Evolutionary conservation across 2,329 filamentous ascomycete species (phyloP).

Genomic region (Curvularia verruculosa): DNA sequence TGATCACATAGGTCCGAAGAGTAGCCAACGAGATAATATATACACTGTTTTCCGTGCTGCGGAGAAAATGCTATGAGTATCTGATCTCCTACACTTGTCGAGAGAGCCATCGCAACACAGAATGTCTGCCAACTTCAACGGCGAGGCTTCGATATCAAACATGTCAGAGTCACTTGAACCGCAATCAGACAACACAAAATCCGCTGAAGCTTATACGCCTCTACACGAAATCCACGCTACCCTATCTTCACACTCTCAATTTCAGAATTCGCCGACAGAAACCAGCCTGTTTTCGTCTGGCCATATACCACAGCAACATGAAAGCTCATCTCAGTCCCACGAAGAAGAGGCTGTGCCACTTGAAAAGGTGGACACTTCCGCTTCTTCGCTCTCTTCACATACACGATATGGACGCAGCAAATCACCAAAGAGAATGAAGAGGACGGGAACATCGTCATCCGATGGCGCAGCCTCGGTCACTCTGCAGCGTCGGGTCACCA

Average conservation of each 20-base stretch:
- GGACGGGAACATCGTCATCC: constrained; percentile 10
- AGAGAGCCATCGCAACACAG: constrained; percentile 5
- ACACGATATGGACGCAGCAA: constrained; percentile 23
- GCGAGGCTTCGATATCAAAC: constrained; percentile 10
- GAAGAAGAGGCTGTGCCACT: constrained; percentile 20
- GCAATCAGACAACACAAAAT: not conserved
- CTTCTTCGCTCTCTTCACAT: constrained; percentile 29
- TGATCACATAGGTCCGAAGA: constrained; percentile 6
- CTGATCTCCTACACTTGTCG: constrained; percentile 7
- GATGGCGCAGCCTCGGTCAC: constrained; percentile 8
- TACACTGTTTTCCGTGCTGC: not conserved
- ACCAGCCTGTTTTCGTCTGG: not conserved
- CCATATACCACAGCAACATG: constrained; percentile 2
- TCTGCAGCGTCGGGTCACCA: constrained; percentile 25
- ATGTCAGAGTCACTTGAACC: constrained; percentile 3
- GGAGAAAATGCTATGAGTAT: constrained; percentile 4
- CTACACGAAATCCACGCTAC: constrained; percentile 23
- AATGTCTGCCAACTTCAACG: constrained; percentile 26
- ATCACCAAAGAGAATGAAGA: constrained; percentile 11
- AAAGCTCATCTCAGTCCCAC: not conserved
- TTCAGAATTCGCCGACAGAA: constrained; percentile 2
- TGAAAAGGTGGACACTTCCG: constrained; percentile 17
- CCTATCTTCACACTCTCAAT: constrained; percentile 24
- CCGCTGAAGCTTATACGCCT: constrained; percentile 5
- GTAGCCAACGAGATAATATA: constrained; percentile 7